phyloP scores from a whole-genome alignment of 2,329 filamentous ascomycete genomes.

The Trichoderma atroviride region DNA sequence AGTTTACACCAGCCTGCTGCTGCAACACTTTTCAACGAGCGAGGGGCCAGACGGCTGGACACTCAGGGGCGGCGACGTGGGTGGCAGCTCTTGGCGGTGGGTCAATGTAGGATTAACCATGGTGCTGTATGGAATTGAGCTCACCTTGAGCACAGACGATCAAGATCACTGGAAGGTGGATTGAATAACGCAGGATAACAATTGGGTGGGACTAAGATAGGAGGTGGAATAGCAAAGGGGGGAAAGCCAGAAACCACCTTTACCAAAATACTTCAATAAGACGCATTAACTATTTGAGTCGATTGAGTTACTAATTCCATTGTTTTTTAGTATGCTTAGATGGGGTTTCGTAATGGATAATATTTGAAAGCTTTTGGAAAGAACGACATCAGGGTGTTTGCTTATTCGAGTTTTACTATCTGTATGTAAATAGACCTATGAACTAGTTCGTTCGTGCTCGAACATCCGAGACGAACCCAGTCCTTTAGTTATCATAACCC shows the following conservation, averaged over 20 bases:
- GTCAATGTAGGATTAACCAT: slow-evolving; percentile 89
- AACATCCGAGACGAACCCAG: too few species aligned
- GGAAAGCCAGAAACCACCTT: neutral
- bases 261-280: neutral
- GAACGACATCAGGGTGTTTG: too few species aligned
- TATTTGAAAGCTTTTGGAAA: too few species aligned
- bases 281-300: too few species aligned
- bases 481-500: too few species aligned
- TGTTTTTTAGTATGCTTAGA: too few species aligned
- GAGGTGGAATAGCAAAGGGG: neutral
- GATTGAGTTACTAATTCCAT: too few species aligned
- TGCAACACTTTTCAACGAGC: slow-evolving; percentile 89
- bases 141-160: slow-evolving; percentile 83
- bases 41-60: slow-evolving; percentile 78
- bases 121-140: slow-evolving; percentile 84
- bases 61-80: slow-evolving; percentile 74
- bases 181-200: slow-evolving; percentile 49
- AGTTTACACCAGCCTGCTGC: slow-evolving; percentile 91
- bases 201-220: neutral
- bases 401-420: too few species aligned
- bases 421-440: too few species aligned
- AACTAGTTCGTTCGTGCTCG: too few species aligned
- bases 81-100: slow-evolving; percentile 91
- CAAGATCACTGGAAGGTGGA: slow-evolving; percentile 96
- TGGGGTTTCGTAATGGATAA: too few species aligned